Base-by-base conservation (phyloP, 805 yeast genomes). In the Myxozyma mucilagina region DNA sequence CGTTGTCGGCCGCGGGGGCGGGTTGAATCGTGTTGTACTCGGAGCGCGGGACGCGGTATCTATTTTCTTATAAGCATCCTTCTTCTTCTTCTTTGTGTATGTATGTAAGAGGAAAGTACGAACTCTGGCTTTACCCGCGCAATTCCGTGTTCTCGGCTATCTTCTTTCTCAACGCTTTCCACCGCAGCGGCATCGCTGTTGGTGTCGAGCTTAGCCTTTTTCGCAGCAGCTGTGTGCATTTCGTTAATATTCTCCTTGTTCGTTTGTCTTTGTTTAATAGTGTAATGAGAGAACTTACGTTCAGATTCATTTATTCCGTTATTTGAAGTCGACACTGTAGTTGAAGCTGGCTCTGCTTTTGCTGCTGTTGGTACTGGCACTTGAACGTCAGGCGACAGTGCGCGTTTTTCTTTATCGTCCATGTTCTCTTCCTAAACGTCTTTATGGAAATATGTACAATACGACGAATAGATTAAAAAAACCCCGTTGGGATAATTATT, bases 41-140 rank as follows among this genome's bases (percentile, higher is more conserved):
- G 8, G 50, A 41, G 8, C 16, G 14, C 4, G 45, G 50, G 13
- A 47, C 44, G 39, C 53, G 55, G 34, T 31, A 53, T 16, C 55
- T 50, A n/a, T 14, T 5, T 38, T 13, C 18, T 43, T 43, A 24
- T 43, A 29, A 14, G 16, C 13, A n/a, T n/a, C n/a, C n/a, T 11
- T 13, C 14, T 20, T 13, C 11, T 11, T 34, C 34, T 45, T 9
- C 10, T 9, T n/a, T 9, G 16, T 10, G 9, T n/a, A n/a, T n/a
- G 7, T 24, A 11, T 20, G 6, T n/a, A 14, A 29, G 51, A 4
- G 6, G 69, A 75, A 6, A 87, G 75, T 9, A 87, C 75, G 66
- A 67, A 91, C 70, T 91, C 94, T 1, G 86, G 75, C 73, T 90
- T 91, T 69, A 90, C 81, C 10, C 86, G 82, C 0, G 97, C 96